Percentiles rank a stretch among this genome's conserved stretches.
Evolutionary conservation across 208 protist species (phyloP).

Genomic region (Crithidia brevicula): DNA sequence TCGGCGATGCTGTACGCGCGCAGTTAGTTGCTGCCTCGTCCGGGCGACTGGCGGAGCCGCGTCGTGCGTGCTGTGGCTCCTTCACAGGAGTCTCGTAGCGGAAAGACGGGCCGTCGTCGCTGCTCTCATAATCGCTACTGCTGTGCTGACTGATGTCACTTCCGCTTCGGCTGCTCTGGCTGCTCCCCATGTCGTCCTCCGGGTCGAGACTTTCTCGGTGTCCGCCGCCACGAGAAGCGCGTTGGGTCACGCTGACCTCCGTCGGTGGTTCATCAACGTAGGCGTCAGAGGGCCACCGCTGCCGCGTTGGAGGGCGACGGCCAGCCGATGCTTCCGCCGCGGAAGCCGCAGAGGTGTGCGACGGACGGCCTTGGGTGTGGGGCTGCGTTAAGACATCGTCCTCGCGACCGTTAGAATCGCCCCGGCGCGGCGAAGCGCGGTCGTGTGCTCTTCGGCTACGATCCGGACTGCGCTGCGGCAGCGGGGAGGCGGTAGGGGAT

Average conservation of each 20-base stretch:
- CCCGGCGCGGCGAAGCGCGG: background rate
- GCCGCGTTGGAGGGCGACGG: conserved; percentile 16
- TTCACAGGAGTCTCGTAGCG: conserved; percentile 17
- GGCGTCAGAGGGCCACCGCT: conserved; percentile 35
- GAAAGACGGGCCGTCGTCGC: conserved; percentile 12
- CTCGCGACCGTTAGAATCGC: conserved; percentile 1
- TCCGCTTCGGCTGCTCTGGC: conserved; percentile 7
- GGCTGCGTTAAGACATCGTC: conserved; percentile 33
- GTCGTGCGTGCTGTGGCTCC: background rate
- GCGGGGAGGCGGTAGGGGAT: background rate
- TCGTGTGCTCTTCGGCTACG: background rate
- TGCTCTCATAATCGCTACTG: background rate
- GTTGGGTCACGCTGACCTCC: conserved; percentile 23
- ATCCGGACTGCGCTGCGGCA: background rate
- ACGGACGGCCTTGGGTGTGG: conserved; percentile 11
- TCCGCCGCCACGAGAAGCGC: background rate
- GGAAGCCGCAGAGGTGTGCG: background rate
- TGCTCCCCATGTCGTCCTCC: conserved; percentile 37
- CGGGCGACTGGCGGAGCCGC: background rate
- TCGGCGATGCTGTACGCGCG: background rate
- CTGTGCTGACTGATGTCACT: conserved; percentile 3
- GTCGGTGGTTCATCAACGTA: conserved; percentile 34
- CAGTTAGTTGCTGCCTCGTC: background rate
- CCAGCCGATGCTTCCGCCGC: background rate
- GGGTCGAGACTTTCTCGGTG: conserved; percentile 31